Percentiles rank a stretch among this genome's conserved stretches.
These are phyloP conservation scores for Gloeopeniophorella convolvens DNA, from an alignment of 768 basidiomycete genomes.

Conservation along the genomic window DNA sequence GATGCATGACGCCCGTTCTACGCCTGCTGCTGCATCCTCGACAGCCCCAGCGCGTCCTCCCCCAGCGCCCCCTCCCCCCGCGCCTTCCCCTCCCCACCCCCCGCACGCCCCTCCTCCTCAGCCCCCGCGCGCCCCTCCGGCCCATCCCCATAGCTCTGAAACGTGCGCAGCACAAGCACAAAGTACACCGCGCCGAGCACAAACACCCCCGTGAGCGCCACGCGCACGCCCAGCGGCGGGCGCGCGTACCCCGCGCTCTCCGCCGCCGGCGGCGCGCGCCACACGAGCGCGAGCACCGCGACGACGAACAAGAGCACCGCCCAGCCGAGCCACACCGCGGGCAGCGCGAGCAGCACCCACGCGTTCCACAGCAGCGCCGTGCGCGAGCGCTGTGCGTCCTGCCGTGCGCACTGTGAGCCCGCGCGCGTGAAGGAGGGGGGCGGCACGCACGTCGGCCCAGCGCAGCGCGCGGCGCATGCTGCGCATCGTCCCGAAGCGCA, in stretches of 20 bases:
- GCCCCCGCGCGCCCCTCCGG: conserved; percentile 11
- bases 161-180: conserved; percentile 50
- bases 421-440: not conserved
- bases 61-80: not conserved
- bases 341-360: conserved; percentile 62
- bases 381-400: conserved; percentile 53
- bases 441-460: conserved; percentile 55
- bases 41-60: conserved; percentile 2
- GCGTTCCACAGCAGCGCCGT: conserved; percentile 55
- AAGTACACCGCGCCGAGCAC: conserved; percentile 57
- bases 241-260: conserved; percentile 32
- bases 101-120: not conserved
- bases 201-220: conserved; percentile 49
- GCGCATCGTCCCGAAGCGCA: conserved; percentile 66
- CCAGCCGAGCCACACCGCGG: conserved; percentile 68
- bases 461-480: conserved; percentile 63
- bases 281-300: conserved; percentile 59
- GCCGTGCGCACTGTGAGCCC: not conserved
- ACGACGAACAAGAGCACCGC: conserved; percentile 61
- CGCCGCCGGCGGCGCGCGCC: conserved; percentile 61
- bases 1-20: no score
- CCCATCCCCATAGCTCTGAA: conserved; percentile 50
- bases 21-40: conserved; percentile 12
- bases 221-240: conserved; percentile 45
- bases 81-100: not conserved